Base-by-base conservation (phyloP, 163 green algal genomes). In the Prototheca wickerhamii region DNA sequence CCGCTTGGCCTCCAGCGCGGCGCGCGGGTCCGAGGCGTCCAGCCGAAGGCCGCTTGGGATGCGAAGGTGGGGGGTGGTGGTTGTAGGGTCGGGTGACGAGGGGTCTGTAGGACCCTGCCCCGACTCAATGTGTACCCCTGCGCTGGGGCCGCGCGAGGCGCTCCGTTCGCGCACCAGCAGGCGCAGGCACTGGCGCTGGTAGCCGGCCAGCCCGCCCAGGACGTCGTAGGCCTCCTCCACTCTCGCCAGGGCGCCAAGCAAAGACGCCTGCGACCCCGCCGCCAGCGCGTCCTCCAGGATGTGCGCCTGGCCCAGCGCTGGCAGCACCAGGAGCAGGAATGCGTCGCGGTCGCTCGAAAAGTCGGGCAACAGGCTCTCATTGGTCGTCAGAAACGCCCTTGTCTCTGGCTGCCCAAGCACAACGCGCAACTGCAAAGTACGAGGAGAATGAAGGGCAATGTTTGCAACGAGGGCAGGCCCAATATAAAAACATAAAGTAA, bases 181-280 rank as follows among this genome's bases (percentile, higher is more conserved):
- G 58, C 85, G 65, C 58, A 97, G 68, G 34, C 81, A 91, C 68
- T 91, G 87, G 37, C 84, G 63, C 72, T 97, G 90, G 73, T 96
- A 97, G 52, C 90, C 89, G 2, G 86, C 54, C 29, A 97, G 65
- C 20, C 90, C 90, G 6, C 90, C 90, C 28, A 97, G 87, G 35
- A 64, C 77, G 76, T 92, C 83, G 67, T 96, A 97, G 55, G 95
- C 96, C 1, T 70, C 55, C 18, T 96, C 85, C 15, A 95, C 84
- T 4, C 68, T 70, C 4, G 58, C 53, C 44, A 96, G 76, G 0
- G 66, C 60, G 23, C 44, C 42, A 3, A 74, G 74, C 4, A 92
- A 23, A 33, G 34, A 8, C 21, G 43, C 23, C 7, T 26, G 50
- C 44, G 28, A 20, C 18, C 30, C 30, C 15, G 37, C 46, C 15